These are phyloP conservation scores for Beta macrorhiza DNA, from an alignment of 179 eudicot genomes.

Conservation along the genomic window DNA sequence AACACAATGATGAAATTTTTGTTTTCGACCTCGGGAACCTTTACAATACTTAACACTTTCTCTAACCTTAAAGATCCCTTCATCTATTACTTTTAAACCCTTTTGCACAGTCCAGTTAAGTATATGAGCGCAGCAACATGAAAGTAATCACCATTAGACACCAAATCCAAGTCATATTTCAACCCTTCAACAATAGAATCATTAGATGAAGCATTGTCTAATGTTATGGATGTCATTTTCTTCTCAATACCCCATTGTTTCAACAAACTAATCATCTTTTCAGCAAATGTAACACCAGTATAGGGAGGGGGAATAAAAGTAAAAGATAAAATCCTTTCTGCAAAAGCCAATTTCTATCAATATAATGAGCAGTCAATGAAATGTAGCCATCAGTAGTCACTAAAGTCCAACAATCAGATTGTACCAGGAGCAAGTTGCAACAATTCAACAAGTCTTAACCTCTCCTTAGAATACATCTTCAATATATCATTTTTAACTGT, in stretches of 20 bases:
- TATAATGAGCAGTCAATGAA: constrained; percentile 12
- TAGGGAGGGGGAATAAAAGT: constrained; percentile 19
- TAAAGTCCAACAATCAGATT: constrained; percentile 22
- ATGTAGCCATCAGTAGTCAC: constrained; percentile 19
- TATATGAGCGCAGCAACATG: constrained; percentile 18
- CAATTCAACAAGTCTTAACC: background rate
- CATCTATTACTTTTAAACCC: constrained; percentile 7
- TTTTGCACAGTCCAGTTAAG: constrained; percentile 10
- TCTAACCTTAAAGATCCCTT: background rate
- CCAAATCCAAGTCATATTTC: background rate
- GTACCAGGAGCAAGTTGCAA: constrained; percentile 1
- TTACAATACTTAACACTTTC: constrained; percentile 24
- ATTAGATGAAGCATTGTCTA: constrained; percentile 22
- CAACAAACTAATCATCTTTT: background rate
- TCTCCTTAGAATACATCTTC: background rate
- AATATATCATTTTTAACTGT: background rate
- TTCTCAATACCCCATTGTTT: constrained; percentile 17
- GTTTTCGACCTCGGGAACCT: constrained; percentile 17
- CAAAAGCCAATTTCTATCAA: constrained; percentile 12
- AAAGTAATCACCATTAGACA: background rate
- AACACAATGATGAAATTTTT: background rate
- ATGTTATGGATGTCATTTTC: constrained; percentile 1
- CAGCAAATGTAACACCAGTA: constrained; percentile 10
- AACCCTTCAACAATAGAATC: constrained; percentile 5
- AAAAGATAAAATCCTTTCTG: constrained; percentile 17